These are phyloP conservation scores for Russula vinacea DNA, from an alignment of 768 basidiomycete genomes.

Conservation along the genomic window DNA sequence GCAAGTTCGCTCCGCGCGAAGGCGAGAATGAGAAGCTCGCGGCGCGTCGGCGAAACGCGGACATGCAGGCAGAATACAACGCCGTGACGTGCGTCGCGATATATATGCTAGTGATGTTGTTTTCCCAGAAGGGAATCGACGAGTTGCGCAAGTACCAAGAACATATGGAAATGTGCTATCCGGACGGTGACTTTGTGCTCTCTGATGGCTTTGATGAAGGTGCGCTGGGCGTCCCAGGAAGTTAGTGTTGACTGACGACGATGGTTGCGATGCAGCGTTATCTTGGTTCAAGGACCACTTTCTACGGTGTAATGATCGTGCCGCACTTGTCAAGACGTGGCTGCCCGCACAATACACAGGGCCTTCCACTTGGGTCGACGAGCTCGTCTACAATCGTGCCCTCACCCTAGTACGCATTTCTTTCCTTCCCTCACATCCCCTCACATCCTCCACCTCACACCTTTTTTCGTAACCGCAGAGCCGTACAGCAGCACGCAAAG, in stretches of 20 bases:
- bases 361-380: conserved; percentile 81
- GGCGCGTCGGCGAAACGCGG: conserved; percentile 62
- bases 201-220: conserved; percentile 82
- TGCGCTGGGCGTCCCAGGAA: conserved; percentile 35
- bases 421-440: not conserved
- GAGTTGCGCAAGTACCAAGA: conserved; percentile 75
- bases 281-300: conserved; percentile 93
- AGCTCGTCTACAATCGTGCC: conserved; percentile 90
- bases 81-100: conserved; percentile 84
- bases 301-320: conserved; percentile 90
- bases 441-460: not conserved
- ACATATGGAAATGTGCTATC: conserved; percentile 75
- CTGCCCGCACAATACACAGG: conserved; percentile 78
- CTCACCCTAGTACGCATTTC: conserved; percentile 62
- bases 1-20: conserved; percentile 65
- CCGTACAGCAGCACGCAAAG: conserved; percentile 87
- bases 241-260: conserved; percentile 16
- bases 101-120: conserved; percentile 88
- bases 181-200: conserved; percentile 69
- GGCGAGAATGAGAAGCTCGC: conserved; percentile 74
- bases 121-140: conserved; percentile 90
- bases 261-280: conserved; percentile 47
- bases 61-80: conserved; percentile 76
- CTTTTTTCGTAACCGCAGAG: conserved; percentile 51
- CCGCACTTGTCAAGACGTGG: conserved; percentile 85